Evolutionary conservation across 176 grass and related monocot genomes (phyloP), one percentile per base, ranked within the genome.

Genomic region (Rhipidocladum racemiflorum): DNA sequence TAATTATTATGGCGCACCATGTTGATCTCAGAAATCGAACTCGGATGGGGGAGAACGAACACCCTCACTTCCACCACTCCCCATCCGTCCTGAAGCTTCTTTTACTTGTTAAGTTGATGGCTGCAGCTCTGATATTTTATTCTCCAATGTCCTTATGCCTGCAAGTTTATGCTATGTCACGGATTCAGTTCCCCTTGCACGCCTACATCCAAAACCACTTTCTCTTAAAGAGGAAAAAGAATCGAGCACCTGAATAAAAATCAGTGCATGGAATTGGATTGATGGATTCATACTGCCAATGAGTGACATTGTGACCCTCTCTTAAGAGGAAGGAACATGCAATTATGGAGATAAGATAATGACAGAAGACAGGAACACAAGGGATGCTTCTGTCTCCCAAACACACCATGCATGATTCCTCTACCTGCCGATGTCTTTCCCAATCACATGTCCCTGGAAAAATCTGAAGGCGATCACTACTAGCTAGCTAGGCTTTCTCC

Each of bases 321-420:
- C 53, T 46, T 9, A 53, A 48, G 29, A 55, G 4, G 6, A 1
- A 59, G 7, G 75, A 79, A 51, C 5, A 72, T 13, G 30, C 18
- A 73, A 51, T 54, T 65, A 49, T 53, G 60, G 32, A 65, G 60
- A 28, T 23, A 6, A 36, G 60, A 61, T 23, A 21, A 36, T 67
- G 69, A 44, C 69, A 65, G 11, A 24, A 39, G 68, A 56, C 76
- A 66, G 10, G 35, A 57, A 71, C 84, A 86, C 69, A 74, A 74
- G 76, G 48, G 84, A 34, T 86, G 76, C 60, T 66, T 74, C 68
- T 74, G 46, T 6, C 46, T 27, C 60, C 10, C 25, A 65, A 66
- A 74, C 68, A 80, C 59, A 35, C 10, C 77, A 81, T 16, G 84
- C 60, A 35, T 16, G 45, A 74, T 65, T 64, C 68, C 34, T 18